phyloP scores from a whole-genome alignment of 1,139 yeast species.

The Kodamaea plutei region DNA sequence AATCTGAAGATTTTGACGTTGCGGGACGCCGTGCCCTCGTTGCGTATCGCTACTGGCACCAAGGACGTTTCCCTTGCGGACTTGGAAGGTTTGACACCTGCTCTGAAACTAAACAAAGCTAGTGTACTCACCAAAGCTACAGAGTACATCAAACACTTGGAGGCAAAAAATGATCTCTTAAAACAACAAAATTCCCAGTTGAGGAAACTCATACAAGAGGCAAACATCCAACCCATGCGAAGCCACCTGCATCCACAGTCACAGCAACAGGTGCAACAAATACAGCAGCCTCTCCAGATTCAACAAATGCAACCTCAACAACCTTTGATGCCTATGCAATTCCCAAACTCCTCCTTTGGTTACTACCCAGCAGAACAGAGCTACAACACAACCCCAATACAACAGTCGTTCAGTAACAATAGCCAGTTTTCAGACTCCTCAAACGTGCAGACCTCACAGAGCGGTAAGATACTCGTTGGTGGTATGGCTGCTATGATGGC shows the following conservation, averaged over 20 bases:
- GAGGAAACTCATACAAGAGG: slow-evolving; percentile 30
- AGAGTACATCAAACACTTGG: slow-evolving; percentile 83
- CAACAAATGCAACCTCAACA: slow-evolving; percentile 2
- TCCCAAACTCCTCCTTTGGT: slow-evolving; percentile 14
- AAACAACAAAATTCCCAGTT: slow-evolving; percentile 52
- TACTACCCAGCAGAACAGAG: slow-evolving; percentile 21
- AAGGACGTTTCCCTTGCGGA: slow-evolving; percentile 43
- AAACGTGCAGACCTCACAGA: slow-evolving; percentile 19
- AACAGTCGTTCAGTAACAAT: slow-evolving; percentile 14
- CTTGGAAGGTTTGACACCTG: slow-evolving; percentile 85
- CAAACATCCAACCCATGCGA: slow-evolving; percentile 9
- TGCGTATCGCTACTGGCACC: slow-evolving; percentile 44
- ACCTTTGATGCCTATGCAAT: not conserved
- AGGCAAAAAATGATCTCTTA: slow-evolving; percentile 58
- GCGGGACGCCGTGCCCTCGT: slow-evolving; percentile 71
- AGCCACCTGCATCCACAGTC: slow-evolving; percentile 6
- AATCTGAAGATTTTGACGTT: slow-evolving; percentile 68
- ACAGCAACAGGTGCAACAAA: slow-evolving; percentile 8
- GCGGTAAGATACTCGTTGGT: slow-evolving; percentile 40
- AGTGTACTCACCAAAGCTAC: slow-evolving; percentile 85
- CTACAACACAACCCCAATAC: slow-evolving; percentile 21
- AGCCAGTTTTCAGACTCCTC: slow-evolving; percentile 7
- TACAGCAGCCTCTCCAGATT: slow-evolving; percentile 3
- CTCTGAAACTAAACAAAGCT: slow-evolving; percentile 82
- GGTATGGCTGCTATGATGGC: slow-evolving; percentile 56